phyloP scores from a whole-genome alignment of 805 yeast genomes.

The Candida gorgasii region DNA sequence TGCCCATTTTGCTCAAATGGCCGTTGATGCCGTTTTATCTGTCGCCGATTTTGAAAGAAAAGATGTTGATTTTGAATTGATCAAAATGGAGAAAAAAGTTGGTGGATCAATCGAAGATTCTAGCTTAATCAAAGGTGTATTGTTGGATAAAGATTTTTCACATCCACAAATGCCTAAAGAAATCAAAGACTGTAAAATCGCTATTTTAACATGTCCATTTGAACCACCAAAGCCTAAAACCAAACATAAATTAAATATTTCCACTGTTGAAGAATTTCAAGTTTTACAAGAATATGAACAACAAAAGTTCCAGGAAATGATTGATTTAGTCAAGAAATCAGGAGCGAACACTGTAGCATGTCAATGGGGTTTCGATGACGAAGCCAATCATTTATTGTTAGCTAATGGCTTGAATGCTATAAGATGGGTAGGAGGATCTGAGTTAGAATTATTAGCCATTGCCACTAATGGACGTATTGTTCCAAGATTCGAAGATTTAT shows the following conservation, averaged over 20 bases:
- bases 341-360: slow-evolving; percentile 97
- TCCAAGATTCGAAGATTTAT: slow-evolving; percentile 92
- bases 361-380: slow-evolving; percentile 99
- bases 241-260: slow-evolving; percentile 92
- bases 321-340: slow-evolving; percentile 74
- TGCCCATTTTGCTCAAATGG: slow-evolving; percentile 93
- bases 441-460: slow-evolving; percentile 91
- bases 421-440: slow-evolving; percentile 99
- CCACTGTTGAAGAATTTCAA: slow-evolving; percentile 91
- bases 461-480: slow-evolving; percentile 98
- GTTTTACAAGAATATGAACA: slow-evolving; percentile 90
- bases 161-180: slow-evolving; percentile 97
- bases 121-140: slow-evolving; percentile 82
- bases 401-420: slow-evolving; percentile 92
- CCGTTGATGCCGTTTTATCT: slow-evolving; percentile 90
- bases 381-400: slow-evolving; percentile 89
- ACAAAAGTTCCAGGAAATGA: slow-evolving; percentile 88
- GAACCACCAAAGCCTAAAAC: slow-evolving; percentile 99
- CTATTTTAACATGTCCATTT: slow-evolving; percentile 96
- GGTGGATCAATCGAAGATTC: slow-evolving; percentile 94
- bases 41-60: slow-evolving; percentile 91
- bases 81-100: slow-evolving; percentile 91
- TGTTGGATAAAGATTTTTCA: slow-evolving; percentile 93
- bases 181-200: slow-evolving; percentile 78
- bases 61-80: slow-evolving; percentile 96